Percentiles rank a stretch among this genome's conserved stretches.
phyloP scores from a whole-genome alignment of 768 basidiomycete species.

The Phanerochaete sordida region DNA sequence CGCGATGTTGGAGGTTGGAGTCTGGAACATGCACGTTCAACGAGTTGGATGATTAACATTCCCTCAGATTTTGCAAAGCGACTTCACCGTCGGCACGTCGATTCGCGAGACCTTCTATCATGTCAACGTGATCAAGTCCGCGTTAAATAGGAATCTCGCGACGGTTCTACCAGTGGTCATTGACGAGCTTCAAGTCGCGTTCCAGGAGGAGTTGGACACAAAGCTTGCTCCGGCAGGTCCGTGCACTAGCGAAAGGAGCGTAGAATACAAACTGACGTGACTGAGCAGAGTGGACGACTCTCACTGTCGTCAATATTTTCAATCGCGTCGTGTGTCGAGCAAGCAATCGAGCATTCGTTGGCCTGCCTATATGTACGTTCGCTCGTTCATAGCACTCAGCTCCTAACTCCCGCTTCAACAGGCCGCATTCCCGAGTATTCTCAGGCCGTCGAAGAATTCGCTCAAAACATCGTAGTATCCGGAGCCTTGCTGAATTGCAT shows the following conservation, averaged over 20 bases:
- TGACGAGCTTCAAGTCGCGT: no score
- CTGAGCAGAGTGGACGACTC: no score
- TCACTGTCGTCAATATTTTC: neutral
- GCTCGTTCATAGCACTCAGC: no score
- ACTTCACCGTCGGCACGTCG: constrained; percentile 35
- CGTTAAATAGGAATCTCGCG: no score
- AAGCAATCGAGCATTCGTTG: constrained; percentile 45
- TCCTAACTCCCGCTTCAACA: no score
- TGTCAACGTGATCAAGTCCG: neutral
- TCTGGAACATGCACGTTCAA: neutral
- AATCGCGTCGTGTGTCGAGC: constrained; percentile 32
- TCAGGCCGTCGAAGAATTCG: constrained; percentile 25
- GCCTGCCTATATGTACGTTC: constrained; percentile 42
- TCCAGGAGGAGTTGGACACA: no score
- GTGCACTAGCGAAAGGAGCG: no score
- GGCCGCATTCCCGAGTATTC: constrained; percentile 26
- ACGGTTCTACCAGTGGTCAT: no score
- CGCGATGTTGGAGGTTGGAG: constrained; percentile 21
- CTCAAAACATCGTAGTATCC: constrained; percentile 24
- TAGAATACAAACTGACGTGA: no score
- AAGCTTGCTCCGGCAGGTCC: no score
- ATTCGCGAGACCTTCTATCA: constrained; percentile 29
- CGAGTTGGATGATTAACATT: neutral
- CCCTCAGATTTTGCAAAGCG: constrained; percentile 32
- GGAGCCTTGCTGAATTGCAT: constrained; percentile 21